Evolutionary conservation across 768 basidiomycete genomes (phyloP), one percentile per base, ranked within the genome.

Genomic region (Suillus tomentosus): DNA sequence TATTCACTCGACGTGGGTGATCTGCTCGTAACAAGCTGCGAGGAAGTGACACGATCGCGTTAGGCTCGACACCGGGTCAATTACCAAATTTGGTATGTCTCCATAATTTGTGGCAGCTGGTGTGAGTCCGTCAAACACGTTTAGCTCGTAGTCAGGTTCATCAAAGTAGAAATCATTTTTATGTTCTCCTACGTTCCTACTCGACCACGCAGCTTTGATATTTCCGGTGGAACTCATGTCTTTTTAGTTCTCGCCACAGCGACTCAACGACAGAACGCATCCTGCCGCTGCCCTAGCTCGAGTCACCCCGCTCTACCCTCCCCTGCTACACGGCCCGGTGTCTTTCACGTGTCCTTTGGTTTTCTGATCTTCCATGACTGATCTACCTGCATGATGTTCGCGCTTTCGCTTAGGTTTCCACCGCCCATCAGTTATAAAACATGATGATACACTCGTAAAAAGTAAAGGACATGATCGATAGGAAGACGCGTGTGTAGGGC

Each of bases 51-150:
- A 51, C 62, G 62, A 47, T 37, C 42, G 31, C 63, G 15, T 43
- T 63, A 22, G 43, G 51, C 34, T 22, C 39, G 19, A 54, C 11
- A 14, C 53, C 34, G 19, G 34, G 24, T n/a, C 22, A 14, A n/a
- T 42, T 62, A 40, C 63, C 40, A 51, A 62, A 64, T 62, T 48
- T 42, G 22, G 63, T 64, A 34, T 37, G 17, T 62, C 42, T 24
- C 37, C 37, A 24, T 14, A 37, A 36, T 37, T 31, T 31, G 6
- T 31, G 5, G 31, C 31, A 31, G 31, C 31, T 31, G 31, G 31
- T 31, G 31, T 31, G 31, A 31, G 31, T 50, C 22, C 22, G 24
- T 24, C 10, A 47, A 22, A 47, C 47, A n/a, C 10, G 22, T 27
- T 15, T 24, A 24, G 22, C 47, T 48, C 6, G 47, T 48, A 11